Evolutionary conservation across 192 early-diverging fungal species (phyloP).

Genomic region (Podila epicladia): DNA sequence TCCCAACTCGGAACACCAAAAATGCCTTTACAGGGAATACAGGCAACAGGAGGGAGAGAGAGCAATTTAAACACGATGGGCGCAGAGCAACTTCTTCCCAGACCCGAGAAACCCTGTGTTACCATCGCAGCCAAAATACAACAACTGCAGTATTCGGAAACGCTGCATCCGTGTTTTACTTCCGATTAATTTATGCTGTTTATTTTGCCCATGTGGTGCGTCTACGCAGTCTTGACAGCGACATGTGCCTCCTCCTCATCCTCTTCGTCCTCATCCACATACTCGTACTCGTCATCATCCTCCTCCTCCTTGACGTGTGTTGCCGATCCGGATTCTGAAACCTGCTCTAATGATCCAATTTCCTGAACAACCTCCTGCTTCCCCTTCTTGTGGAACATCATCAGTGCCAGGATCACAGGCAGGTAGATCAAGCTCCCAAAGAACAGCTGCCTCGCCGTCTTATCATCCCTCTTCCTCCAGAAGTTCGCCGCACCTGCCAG

Average conservation of each 20-base stretch:
- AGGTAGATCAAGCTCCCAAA: conserved; percentile 92
- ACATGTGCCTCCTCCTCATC: conserved; percentile 3
- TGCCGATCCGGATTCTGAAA: not conserved
- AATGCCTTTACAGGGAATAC: too few species aligned
- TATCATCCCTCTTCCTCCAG: conserved; percentile 82
- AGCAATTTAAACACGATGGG: too few species aligned
- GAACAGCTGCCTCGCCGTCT: conserved; percentile 87
- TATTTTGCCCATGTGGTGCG: not conserved
- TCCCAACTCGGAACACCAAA: too few species aligned
- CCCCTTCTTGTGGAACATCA: conserved; percentile 89
- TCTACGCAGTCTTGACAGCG: not conserved
- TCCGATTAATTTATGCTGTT: not conserved
- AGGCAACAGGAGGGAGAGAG: too few species aligned
- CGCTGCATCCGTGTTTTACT: too few species aligned
- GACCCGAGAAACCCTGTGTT: too few species aligned
- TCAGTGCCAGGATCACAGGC: conserved; percentile 83
- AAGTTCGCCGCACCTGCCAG: conserved; percentile 77
- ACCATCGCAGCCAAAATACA: too few species aligned
- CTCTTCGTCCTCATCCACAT: conserved; percentile 47
- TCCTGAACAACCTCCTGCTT: conserved; percentile 2
- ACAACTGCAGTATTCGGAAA: too few species aligned
- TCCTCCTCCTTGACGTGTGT: not conserved
- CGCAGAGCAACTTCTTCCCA: too few species aligned
- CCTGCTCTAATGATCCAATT: not conserved
- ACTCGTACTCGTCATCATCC: conserved; percentile 49